phyloP scores from a whole-genome alignment of 1,284 basidiomycete genomes.

The Ganoderma lingzhi region DNA sequence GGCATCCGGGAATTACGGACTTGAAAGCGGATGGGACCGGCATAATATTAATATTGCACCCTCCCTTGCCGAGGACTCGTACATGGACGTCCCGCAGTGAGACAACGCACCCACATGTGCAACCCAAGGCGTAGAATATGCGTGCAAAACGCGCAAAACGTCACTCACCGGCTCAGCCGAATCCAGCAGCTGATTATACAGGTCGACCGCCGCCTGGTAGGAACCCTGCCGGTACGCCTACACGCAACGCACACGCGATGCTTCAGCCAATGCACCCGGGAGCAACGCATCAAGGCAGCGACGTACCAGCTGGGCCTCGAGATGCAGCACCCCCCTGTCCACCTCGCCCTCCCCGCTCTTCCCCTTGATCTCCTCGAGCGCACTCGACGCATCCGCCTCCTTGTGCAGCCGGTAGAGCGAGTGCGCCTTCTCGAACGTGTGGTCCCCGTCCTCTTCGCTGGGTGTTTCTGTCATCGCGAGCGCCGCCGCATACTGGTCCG shows the following conservation, averaged over 20 bases:
- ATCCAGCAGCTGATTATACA: constrained; percentile 83
- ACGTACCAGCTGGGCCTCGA: constrained; percentile 86
- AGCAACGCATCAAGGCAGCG: neutral
- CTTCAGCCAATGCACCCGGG: neutral
- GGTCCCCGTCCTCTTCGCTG: constrained; percentile 34
- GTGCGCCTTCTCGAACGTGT: constrained; percentile 81
- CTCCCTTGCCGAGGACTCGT: neutral
- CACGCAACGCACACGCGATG: neutral
- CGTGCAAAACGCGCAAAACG: neutral
- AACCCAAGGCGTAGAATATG: too few relatives aligned
- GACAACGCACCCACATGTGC: neutral
- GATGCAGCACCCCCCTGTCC: constrained; percentile 74
- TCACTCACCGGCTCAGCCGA: constrained; percentile 72
- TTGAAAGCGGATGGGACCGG: neutral
- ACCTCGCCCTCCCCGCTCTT: constrained; percentile 46
- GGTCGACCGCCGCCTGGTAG: constrained; percentile 74
- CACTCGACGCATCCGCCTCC: constrained; percentile 68
- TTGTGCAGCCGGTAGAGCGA: constrained; percentile 82
- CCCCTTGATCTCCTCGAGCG: constrained; percentile 60
- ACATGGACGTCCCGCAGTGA: too few relatives aligned
- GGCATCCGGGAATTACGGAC: neutral
- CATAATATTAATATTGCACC: neutral
- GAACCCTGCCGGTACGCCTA: constrained; percentile 74
- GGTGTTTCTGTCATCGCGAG: constrained; percentile 53
- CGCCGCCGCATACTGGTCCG: constrained; percentile 76